Conservation (phyloP, 2,329 filamentous ascomycete genomes). For the Aspergillus brunneoviolaceus region DNA sequence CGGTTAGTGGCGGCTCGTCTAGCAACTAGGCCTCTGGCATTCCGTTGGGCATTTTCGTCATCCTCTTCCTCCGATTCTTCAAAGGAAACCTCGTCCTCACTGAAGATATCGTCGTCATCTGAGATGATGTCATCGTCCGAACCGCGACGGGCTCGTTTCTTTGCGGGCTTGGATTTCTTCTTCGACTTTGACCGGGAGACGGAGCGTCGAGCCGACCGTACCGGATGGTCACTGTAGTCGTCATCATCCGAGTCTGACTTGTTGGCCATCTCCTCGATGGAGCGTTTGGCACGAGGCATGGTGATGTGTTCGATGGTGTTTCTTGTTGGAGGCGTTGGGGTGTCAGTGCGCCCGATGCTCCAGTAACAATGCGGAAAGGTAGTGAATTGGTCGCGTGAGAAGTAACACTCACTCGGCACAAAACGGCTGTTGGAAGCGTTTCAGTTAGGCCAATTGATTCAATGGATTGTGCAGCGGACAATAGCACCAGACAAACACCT, state of each 20-base stretch:
- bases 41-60: constrained; percentile 49
- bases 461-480: constrained; percentile 6
- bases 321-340: neutral
- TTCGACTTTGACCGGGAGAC: constrained; percentile 32
- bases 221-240: constrained; percentile 44
- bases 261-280: constrained; percentile 44
- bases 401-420: neutral
- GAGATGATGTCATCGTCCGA: constrained; percentile 47
- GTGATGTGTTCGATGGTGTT: constrained; percentile 13
- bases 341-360: constrained; percentile 2
- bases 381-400: neutral
- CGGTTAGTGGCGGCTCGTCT: constrained; percentile 56
- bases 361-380: neutral
- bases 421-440: neutral
- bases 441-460: neutral
- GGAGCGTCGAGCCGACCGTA: constrained; percentile 29
- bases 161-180: constrained; percentile 34
- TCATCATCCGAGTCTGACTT: constrained; percentile 48
- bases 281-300: constrained; percentile 42
- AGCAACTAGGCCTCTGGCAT: constrained; percentile 57
- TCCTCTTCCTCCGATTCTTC: constrained; percentile 49
- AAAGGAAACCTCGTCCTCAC: constrained; percentile 44
- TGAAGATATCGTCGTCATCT: constrained; percentile 38
- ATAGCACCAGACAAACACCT: constrained; percentile 12
- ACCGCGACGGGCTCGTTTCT: constrained; percentile 45